A percentile compares a stretch with the other conserved stretches of the same genome.
Conservation (phyloP, 2,329 filamentous ascomycete genomes). For the Aspergillus sojae region DNA sequence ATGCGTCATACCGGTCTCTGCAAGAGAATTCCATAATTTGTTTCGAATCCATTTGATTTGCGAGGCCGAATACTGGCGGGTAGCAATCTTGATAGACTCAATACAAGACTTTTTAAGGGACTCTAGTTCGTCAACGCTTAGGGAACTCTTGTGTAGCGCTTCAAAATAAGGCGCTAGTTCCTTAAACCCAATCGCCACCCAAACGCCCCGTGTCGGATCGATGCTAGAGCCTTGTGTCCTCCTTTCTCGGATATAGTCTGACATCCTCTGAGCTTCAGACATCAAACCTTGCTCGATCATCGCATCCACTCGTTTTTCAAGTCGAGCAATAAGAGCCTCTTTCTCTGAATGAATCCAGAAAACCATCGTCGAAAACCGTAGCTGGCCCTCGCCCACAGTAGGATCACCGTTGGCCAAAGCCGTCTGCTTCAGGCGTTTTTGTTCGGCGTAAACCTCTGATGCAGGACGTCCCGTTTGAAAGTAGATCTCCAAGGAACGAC, state of each 20-base stretch:
- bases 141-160: conserved; percentile 40
- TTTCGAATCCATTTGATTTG: conserved; percentile 86
- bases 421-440: conserved; percentile 49
- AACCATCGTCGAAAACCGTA: conserved; percentile 65
- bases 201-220: conserved; percentile 82
- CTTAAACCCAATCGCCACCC: conserved; percentile 96
- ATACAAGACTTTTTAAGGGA: conserved; percentile 63
- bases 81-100: conserved; percentile 78
- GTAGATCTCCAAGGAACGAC: conserved; percentile 86
- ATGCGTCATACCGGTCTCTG: conserved; percentile 54
- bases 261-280: conserved; percentile 62
- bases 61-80: conserved; percentile 81
- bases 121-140: conserved; percentile 48
- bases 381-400: conserved; percentile 25
- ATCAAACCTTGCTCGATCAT: conserved; percentile 74
- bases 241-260: conserved; percentile 49
- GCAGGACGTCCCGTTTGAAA: conserved; percentile 78
- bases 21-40: conserved; percentile 73
- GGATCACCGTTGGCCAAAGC: conserved; percentile 25
- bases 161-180: conserved; percentile 76
- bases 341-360: conserved; percentile 85
- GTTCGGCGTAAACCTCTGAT: conserved; percentile 84
- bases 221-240: conserved; percentile 55
- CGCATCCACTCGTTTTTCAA: conserved; percentile 77
- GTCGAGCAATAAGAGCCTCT: conserved; percentile 66